Percentiles rank a stretch among this genome's conserved stretches.
Conservation (phyloP, 1,284 basidiomycete species). For the Ceratobasidium sp. region DNA sequence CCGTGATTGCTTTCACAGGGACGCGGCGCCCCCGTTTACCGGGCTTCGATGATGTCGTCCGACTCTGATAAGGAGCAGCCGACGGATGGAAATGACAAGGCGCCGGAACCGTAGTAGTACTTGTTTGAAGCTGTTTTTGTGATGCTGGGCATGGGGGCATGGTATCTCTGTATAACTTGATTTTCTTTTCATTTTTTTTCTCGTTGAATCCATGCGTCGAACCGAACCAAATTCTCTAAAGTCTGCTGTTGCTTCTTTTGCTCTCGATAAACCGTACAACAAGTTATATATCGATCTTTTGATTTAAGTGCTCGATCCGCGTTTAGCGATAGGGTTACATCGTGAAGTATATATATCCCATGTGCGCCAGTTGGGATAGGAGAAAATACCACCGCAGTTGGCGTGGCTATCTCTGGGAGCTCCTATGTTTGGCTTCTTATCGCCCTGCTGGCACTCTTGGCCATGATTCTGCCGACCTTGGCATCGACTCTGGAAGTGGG, state of each 20-base stretch:
- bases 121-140: background rate
- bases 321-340: background rate
- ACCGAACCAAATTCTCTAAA: background rate
- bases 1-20: slow-evolving; percentile 34
- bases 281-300: background rate
- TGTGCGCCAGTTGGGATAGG: background rate
- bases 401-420: no score
- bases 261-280: background rate
- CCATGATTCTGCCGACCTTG: no score
- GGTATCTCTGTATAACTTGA: background rate
- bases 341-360: background rate
- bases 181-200: background rate
- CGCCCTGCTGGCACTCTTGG: no score
- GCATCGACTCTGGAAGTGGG: no score
- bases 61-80: background rate
- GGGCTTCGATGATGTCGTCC: slow-evolving; percentile 5
- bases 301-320: background rate
- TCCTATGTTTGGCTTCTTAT: no score
- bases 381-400: no score
- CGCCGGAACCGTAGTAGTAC: background rate
- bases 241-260: background rate
- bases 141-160: background rate
- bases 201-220: background rate
- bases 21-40: slow-evolving; percentile 28
- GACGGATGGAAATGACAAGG: background rate